Conservation (phyloP, 371 early-diverging fungal genomes). For the Mucor mucedo region DNA sequence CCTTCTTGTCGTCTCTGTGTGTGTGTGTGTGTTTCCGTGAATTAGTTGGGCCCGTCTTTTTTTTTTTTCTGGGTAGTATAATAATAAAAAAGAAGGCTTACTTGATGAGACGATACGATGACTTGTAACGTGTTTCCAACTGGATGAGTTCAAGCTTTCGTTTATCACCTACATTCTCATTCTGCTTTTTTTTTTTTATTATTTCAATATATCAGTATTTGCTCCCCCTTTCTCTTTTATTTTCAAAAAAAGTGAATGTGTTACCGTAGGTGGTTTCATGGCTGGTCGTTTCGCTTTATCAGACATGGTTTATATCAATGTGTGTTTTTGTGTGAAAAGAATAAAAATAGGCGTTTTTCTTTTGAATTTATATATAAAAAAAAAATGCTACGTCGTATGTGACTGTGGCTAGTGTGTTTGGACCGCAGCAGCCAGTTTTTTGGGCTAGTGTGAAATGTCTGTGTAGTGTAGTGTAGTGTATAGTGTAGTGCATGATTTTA, state of each 20-base stretch:
- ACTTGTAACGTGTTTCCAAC: constrained; percentile 31
- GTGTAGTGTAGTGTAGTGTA: no score
- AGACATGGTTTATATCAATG: not conserved
- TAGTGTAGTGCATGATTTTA: no score
- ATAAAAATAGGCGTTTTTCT: not conserved
- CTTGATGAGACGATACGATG: constrained; percentile 25
- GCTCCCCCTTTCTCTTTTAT: no score
- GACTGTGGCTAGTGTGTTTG: no score
- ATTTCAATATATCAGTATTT: no score
- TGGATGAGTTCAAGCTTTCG: constrained; percentile 30
- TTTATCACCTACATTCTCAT: constrained; percentile 11
- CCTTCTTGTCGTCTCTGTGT: constrained; percentile 28
- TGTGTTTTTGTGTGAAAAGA: not conserved
- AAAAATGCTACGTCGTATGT: no score
- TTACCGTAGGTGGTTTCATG: not conserved
- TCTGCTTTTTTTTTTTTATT: not conserved
- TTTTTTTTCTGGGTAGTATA: not conserved
- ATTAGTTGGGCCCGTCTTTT: not conserved
- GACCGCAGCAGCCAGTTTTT: no score
- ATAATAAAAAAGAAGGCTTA: not conserved
- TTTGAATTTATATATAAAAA: no score
- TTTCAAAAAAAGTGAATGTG: no score
- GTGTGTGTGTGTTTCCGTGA: no score
- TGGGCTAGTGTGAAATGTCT: no score
- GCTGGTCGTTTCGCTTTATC: constrained; percentile 1